Conservation (phyloP, 1,284 basidiomycete genomes). For the Vanrija pseudolonga region DNA sequence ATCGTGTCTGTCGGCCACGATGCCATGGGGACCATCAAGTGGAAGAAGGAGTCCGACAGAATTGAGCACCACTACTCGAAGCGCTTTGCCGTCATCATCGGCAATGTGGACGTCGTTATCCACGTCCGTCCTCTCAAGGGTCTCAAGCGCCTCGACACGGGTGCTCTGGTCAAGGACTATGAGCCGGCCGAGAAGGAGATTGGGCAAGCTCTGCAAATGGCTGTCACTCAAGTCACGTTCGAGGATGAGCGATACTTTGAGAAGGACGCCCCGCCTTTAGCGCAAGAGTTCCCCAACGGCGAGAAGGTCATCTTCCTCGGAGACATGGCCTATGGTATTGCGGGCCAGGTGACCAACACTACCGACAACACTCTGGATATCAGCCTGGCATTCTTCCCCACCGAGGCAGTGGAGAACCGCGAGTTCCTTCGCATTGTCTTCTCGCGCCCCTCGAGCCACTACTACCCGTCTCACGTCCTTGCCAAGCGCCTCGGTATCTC, state of each 20-base stretch:
- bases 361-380: conserved; percentile 67
- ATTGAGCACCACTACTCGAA: conserved; percentile 87
- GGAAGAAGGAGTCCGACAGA: conserved; percentile 72
- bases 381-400: conserved; percentile 78
- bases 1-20: conserved; percentile 70
- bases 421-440: conserved; percentile 67
- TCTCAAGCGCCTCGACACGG: conserved; percentile 79
- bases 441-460: conserved; percentile 58
- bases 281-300: conserved; percentile 84
- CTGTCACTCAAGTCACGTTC: conserved; percentile 68
- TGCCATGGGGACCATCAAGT: conserved; percentile 61
- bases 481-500: conserved; percentile 68
- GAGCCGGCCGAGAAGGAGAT: conserved; percentile 74
- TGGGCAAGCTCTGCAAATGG: conserved; percentile 81
- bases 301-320: conserved; percentile 95
- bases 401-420: conserved; percentile 72
- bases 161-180: conserved; percentile 92
- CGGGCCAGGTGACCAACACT: conserved; percentile 78
- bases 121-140: conserved; percentile 86
- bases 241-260: conserved; percentile 87
- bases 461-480: conserved; percentile 71
- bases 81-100: conserved; percentile 79
- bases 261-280: conserved; percentile 70
- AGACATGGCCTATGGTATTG: conserved; percentile 87
- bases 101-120: conserved; percentile 71